phyloP scores from a whole-genome alignment of 345 rosid species.

The Anastatica hierochuntica region DNA sequence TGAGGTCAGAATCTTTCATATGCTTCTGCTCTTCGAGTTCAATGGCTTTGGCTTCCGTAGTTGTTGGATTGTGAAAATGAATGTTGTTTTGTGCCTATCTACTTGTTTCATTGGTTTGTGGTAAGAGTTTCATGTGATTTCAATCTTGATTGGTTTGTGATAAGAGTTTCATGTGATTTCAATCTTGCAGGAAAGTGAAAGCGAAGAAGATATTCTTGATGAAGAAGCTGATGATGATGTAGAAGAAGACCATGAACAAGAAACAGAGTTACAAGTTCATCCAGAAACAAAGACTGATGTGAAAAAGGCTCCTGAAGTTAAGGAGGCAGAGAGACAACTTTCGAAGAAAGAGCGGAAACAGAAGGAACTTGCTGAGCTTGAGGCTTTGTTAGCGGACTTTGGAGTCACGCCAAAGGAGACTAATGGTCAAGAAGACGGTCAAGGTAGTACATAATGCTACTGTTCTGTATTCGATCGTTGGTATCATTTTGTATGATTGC shows the following conservation, averaged over 20 bases:
- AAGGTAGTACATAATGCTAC: slow-evolving; percentile 25
- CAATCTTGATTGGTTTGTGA: neutral
- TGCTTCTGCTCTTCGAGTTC: neutral
- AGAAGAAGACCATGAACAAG: slow-evolving; percentile 67
- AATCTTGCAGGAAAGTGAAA: slow-evolving; percentile 57
- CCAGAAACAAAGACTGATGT: no score
- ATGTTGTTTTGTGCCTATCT: neutral
- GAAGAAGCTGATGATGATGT: slow-evolving; percentile 72
- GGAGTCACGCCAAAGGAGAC: slow-evolving; percentile 38
- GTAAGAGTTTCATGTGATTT: slow-evolving; percentile 5
- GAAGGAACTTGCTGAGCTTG: slow-evolving; percentile 86
- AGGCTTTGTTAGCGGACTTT: slow-evolving; percentile 74
- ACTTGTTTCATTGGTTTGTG: neutral
- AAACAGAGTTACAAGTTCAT: slow-evolving; percentile 33
- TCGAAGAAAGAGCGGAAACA: slow-evolving; percentile 81
- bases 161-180: slow-evolving; percentile 5
- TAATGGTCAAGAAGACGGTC: slow-evolving; percentile 37
- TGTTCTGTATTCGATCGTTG: neutral
- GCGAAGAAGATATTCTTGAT: slow-evolving; percentile 67
- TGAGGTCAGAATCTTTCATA: slow-evolving; percentile 17
- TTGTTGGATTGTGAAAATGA: neutral
- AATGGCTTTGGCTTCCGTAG: neutral
- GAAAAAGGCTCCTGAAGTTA: slow-evolving; percentile 40
- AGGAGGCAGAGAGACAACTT: slow-evolving; percentile 80
- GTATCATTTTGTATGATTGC: no score